Percentiles rank a stretch among this genome's conserved stretches.
Conservation (phyloP, 2,329 filamentous ascomycete genomes). For the Fusarium sambucinum region DNA sequence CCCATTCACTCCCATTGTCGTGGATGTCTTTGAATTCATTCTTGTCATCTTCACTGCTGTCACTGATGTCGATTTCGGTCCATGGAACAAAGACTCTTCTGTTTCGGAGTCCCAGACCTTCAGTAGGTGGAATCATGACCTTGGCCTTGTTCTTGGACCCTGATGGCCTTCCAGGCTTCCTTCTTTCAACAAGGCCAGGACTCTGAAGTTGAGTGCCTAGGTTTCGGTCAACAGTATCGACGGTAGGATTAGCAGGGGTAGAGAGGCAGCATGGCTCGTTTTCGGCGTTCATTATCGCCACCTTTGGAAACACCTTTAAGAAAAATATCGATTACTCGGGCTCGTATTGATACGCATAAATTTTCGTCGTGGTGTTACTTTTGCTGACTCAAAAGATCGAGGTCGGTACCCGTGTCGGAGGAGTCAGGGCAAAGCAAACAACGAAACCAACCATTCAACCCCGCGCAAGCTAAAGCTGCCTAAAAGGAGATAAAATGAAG, state of each 20-base stretch:
- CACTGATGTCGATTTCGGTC: not conserved
- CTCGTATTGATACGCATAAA: not conserved
- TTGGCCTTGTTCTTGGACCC: slow-evolving; percentile 3
- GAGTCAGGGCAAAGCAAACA: not conserved
- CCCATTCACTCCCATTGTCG: not conserved
- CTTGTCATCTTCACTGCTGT: not conserved
- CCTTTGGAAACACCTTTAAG: not conserved
- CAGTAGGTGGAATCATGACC: not conserved
- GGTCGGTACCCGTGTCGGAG: not conserved
- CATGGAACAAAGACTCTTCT: not conserved
- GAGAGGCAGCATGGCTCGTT: no score
- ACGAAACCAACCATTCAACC: not conserved
- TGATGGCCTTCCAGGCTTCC: not conserved
- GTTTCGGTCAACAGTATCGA: not conserved
- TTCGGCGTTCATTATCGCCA: not conserved
- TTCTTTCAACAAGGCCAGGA: not conserved
- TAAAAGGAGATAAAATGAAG: not conserved
- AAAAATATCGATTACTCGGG: not conserved
- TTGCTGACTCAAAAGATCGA: not conserved
- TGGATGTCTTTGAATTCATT: not conserved
- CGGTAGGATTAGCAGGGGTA: not conserved
- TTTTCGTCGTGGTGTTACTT: not conserved
- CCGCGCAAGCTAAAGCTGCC: not conserved
- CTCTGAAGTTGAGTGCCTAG: not conserved
- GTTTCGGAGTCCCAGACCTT: not conserved